Evolutionary conservation across 2,329 filamentous ascomycete species (phyloP), one percentile per base, ranked within the genome.

Genomic region (Aspergillus sp.): DNA sequence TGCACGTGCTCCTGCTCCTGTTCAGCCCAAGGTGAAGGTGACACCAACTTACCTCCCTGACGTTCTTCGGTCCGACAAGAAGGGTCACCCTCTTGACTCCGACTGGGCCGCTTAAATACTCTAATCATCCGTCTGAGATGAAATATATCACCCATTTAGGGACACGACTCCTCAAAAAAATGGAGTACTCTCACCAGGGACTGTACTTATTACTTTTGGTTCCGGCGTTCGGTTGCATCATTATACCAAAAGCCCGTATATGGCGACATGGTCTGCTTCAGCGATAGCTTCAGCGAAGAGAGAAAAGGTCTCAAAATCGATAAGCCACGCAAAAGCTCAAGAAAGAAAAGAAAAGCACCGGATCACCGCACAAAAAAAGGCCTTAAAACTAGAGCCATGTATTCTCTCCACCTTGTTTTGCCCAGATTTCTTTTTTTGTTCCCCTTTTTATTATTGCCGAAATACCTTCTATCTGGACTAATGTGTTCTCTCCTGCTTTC

Each of bases 71-170:
- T 70, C 68, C 44, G 58, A 67, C 23, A 62, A 69, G 64, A 75
- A 76, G 66, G 73, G 74, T 9, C 76, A 79, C 65, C 76, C 76
- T 44, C 68, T 76, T 52, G 76, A 79, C 64, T 78, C 76, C 47
- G 76, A 79, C 64, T 79, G 76, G 76, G 73, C 72, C 55, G 75
- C 74, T 27, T 77, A 58, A 68, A 60, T 21, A 43, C 43, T 6
- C 31, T 21, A 17, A 15, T 53, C 53, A 44, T 44, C 40, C 55
- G 58, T 45, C 23, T 53, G 35, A 50, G 25, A 45, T 37, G 33
- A 35, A 50, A 52, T 33, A 43, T 50, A 15, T 23, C 50, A 15
- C 33, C 27, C 48, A 48, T 43, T 15, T n/a, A 39, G 35, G 47
- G 48, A 57, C 44, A 25, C 15, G 37, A 43, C 45, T 46, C 44